Evolutionary conservation across 768 basidiomycete species (phyloP), one percentile per base, ranked within the genome.

Genomic region (Cyclocybe cylindracea): DNA sequence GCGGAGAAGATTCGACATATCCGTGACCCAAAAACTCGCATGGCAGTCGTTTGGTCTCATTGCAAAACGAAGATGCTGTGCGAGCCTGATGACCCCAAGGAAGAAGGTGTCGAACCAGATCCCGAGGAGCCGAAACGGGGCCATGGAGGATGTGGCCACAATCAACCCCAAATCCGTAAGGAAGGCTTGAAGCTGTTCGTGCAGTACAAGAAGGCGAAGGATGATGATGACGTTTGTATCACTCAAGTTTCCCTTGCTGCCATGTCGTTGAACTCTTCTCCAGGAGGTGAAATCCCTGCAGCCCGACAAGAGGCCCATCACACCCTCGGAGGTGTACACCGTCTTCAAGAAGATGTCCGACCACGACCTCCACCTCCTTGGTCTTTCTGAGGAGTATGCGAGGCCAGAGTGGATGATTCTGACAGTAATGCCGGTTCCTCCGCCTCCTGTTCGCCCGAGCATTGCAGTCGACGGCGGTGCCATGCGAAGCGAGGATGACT

Each of bases 401-500:
- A 85, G 95, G 38, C 97, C 97, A 2, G 94, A 98, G 63, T 99
- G 97, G 97, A 98, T 99, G 97, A 97, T 99, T 59, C 75, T 98
- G 38, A 98, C 97, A 0, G 94, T 98, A 35, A 81, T 98, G 68
- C 97, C 97, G 34, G 96, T 99, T 0, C 97, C 97, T 1, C 97
- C 97, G 1, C 96, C 96, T 5, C 94, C 97, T 7, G 97, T 99
- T 48, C 92, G 97, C 44, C 97, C 97, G 0, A 96, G 94, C 72
- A 98, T 99, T 51, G 89, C 96, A 10, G 91, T 98, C 29, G 96
- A 98, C 60, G 96, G 96, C 16, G 95, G 96, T 46, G 87, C 91
- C 1, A 94, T 96, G 89, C 84, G 95, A 39, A 93, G 92, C 61
- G 97, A 99, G 72, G 97, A 98, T 62, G 97, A 98, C 72, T 77